Percentiles rank a stretch among this genome's conserved stretches.
phyloP scores from a whole-genome alignment of 1,284 basidiomycete genomes.

The Paramarasmius palmivorus region DNA sequence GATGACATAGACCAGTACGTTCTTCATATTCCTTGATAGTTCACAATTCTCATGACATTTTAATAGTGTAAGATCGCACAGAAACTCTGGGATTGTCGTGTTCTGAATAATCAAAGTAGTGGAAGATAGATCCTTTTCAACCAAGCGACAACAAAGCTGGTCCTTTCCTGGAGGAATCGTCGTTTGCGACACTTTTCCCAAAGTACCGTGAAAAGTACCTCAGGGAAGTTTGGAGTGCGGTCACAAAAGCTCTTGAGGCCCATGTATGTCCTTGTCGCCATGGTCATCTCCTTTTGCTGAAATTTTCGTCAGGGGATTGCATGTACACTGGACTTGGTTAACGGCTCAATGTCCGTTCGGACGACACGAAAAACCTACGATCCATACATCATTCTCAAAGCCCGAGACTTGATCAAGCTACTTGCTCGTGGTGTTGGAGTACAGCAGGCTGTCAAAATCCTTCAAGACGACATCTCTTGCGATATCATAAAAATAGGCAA shows the following conservation, averaged over 20 bases:
- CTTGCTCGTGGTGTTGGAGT: constrained; percentile 89
- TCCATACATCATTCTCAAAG: constrained; percentile 95
- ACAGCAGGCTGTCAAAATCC: constrained; percentile 85
- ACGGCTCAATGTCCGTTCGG: constrained; percentile 96
- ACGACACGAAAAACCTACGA: constrained; percentile 98
- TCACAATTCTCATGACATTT: constrained; percentile 15
- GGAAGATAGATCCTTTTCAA: constrained; percentile 87
- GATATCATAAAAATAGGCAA: constrained; percentile 99
- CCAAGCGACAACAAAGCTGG: constrained; percentile 77
- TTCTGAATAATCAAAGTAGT: constrained; percentile 46
- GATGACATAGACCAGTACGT: constrained; percentile 97
- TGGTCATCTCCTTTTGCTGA: neutral
- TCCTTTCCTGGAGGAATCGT: constrained; percentile 92
- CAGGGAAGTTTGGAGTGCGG: constrained; percentile 91
- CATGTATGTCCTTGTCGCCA: constrained; percentile 52
- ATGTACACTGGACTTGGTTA: constrained; percentile 93
- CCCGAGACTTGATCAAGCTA: constrained; percentile 94
- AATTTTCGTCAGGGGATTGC: constrained; percentile 65
- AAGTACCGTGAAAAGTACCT: constrained; percentile 98
- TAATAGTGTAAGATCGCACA: constrained; percentile 28
- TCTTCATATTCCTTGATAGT: constrained; percentile 11
- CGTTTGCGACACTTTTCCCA: constrained; percentile 97
- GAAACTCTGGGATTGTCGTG: neutral
- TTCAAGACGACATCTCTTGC: constrained; percentile 90
- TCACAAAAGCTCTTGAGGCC: constrained; percentile 84